A percentile compares a stretch with the other conserved stretches of the same genome.
phyloP scores from a whole-genome alignment of 179 eudicot species.

The Silene vulgaris region DNA sequence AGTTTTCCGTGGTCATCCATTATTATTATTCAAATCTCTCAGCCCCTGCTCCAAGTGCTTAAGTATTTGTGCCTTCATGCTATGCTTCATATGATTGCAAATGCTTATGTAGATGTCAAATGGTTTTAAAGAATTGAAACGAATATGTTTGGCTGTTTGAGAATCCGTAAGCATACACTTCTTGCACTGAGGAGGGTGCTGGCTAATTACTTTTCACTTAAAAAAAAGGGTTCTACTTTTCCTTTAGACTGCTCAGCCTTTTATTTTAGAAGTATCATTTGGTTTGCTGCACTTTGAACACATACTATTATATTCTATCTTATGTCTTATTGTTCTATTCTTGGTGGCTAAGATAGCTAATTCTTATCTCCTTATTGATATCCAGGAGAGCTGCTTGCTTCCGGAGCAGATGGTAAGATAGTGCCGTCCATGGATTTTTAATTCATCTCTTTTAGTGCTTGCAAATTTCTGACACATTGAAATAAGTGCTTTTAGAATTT shows the following conservation, averaged over 20 bases:
- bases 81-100: not conserved
- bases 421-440: not conserved
- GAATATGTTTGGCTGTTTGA: not conserved
- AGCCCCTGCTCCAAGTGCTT: not conserved
- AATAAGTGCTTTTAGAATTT: constrained; percentile 10
- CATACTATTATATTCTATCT: not conserved
- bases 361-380: constrained; percentile 16
- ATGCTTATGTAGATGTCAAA: constrained; percentile 8
- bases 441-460: not conserved
- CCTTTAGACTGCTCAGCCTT: not conserved
- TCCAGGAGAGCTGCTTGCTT: constrained; percentile 87
- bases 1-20: not conserved
- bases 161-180: not conserved
- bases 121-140: not conserved
- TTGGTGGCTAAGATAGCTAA: constrained; percentile 13
- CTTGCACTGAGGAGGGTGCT: not conserved
- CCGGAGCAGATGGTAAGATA: constrained; percentile 95
- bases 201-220: not conserved
- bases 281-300: not conserved
- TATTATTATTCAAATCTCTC: not conserved
- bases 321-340: not conserved
- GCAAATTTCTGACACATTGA: constrained; percentile 7
- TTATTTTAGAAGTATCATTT: not conserved
- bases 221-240: not conserved
- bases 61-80: not conserved